These are phyloP conservation scores for Euryodendron excelsum DNA, from an alignment of 148 eudicot genomes.

Conservation along the genomic window DNA sequence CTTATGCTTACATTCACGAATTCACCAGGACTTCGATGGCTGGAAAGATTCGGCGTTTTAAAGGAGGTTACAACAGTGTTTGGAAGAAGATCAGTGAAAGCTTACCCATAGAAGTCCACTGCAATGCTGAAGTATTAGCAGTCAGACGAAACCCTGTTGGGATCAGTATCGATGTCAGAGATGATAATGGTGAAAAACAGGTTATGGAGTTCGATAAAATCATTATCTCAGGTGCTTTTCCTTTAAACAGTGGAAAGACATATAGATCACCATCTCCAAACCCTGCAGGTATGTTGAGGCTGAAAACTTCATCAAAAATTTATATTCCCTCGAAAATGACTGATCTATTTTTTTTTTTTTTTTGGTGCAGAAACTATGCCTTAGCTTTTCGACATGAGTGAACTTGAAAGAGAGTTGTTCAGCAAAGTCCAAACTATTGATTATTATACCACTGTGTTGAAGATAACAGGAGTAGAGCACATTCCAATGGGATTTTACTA, in stretches of 20 bases:
- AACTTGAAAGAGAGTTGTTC: constrained; percentile 45
- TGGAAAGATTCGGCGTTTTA: constrained; percentile 48
- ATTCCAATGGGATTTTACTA: constrained; percentile 48
- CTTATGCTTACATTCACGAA: constrained; percentile 57
- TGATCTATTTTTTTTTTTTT: background rate
- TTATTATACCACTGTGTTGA: constrained; percentile 55
- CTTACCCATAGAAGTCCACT: constrained; percentile 34
- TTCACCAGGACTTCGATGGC: constrained; percentile 59
- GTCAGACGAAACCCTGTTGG: constrained; percentile 28
- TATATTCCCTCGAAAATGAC: background rate
- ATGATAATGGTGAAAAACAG: constrained; percentile 16
- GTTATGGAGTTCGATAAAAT: constrained; percentile 43
- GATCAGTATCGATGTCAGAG: constrained; percentile 23
- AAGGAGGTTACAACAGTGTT: constrained; percentile 42
- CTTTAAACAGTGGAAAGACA: constrained; percentile 33
- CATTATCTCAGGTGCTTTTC: constrained; percentile 48
- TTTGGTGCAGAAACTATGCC: constrained; percentile 26
- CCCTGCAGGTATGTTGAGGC: constrained; percentile 26
- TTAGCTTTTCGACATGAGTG: constrained; percentile 32
- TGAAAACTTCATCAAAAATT: background rate
- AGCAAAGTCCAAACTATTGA: constrained; percentile 50
- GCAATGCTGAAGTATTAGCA: constrained; percentile 37
- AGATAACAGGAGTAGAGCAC: constrained; percentile 47
- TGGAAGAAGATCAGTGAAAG: constrained; percentile 45
- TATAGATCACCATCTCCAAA: constrained; percentile 37